Percentiles rank a stretch among this genome's conserved stretches.
Evolutionary conservation across 257 asterid species (phyloP).

Genomic region (Jaltomata sinuosa): DNA sequence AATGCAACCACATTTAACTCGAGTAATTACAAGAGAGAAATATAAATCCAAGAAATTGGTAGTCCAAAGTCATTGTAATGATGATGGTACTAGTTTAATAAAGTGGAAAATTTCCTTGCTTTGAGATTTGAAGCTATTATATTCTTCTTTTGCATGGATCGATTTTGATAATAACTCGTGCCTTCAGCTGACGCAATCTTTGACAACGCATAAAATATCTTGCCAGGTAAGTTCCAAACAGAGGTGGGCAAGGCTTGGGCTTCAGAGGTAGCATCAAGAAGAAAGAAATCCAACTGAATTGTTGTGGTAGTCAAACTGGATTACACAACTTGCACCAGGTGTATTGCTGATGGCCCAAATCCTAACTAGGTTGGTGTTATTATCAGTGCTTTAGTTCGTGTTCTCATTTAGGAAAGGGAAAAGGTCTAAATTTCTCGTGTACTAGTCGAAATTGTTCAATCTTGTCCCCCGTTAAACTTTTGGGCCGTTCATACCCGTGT

Average conservation of each 20-base stretch:
- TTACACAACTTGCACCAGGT: background rate
- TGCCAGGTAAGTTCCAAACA: slow-evolving; percentile 88
- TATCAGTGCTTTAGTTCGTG: background rate
- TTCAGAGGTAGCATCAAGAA: slow-evolving; percentile 65
- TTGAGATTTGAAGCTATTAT: background rate
- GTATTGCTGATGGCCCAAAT: background rate
- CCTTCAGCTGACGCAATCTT: background rate
- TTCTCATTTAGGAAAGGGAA: background rate
- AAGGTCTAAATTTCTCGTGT: background rate
- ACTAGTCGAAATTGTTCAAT: background rate
- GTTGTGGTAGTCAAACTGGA: background rate
- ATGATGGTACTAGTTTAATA: background rate
- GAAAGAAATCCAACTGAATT: slow-evolving; percentile 15
- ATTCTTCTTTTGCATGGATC: background rate
- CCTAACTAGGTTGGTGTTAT: background rate
- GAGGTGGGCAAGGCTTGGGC: slow-evolving; percentile 96
- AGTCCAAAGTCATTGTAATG: background rate
- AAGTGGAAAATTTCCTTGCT: background rate
- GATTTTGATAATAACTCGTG: background rate
- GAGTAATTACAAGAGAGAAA: background rate
- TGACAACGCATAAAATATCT: background rate
- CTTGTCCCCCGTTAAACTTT: background rate
- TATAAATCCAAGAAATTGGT: background rate
- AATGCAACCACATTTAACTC: background rate
- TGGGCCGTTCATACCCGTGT: background rate